Conservation (phyloP, 768 basidiomycete genomes). For the Cystobasidiopsis lactophilus region DNA sequence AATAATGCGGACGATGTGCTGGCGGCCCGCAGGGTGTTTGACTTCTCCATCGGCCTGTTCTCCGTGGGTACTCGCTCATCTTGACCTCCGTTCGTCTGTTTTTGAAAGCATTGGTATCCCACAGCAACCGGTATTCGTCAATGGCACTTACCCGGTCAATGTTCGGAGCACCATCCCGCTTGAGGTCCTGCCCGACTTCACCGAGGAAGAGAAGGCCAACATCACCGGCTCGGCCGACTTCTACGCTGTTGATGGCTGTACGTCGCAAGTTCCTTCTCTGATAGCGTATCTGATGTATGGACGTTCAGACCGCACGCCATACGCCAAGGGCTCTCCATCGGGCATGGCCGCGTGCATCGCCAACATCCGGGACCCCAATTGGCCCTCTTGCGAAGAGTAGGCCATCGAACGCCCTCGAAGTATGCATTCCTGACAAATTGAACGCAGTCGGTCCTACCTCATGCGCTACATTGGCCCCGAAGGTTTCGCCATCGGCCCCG, state of each 20-base stretch:
- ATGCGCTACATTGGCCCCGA: conserved; percentile 30
- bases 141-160: conserved; percentile 35
- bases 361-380: conserved; percentile 27
- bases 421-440: no score
- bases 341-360: conserved; percentile 31
- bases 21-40: no score
- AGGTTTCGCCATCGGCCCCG: conserved; percentile 33
- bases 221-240: conserved; percentile 35
- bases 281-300: not conserved
- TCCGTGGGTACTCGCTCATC: no score
- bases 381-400: conserved; percentile 32
- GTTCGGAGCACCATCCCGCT: conserved; percentile 33
- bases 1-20: no score
- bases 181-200: conserved; percentile 32
- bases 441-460: no score
- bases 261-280: no score
- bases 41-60: no score
- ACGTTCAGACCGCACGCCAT: no score
- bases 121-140: conserved; percentile 33
- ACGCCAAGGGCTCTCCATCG: conserved; percentile 25
- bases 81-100: no score
- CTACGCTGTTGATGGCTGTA: conserved; percentile 31
- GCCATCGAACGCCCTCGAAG: not conserved
- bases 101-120: conserved; percentile 34
- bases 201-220: conserved; percentile 27